These are phyloP conservation scores for Cryptococcus sp. DNA, from an alignment of 1,284 basidiomycete species.

Conservation along the genomic window DNA sequence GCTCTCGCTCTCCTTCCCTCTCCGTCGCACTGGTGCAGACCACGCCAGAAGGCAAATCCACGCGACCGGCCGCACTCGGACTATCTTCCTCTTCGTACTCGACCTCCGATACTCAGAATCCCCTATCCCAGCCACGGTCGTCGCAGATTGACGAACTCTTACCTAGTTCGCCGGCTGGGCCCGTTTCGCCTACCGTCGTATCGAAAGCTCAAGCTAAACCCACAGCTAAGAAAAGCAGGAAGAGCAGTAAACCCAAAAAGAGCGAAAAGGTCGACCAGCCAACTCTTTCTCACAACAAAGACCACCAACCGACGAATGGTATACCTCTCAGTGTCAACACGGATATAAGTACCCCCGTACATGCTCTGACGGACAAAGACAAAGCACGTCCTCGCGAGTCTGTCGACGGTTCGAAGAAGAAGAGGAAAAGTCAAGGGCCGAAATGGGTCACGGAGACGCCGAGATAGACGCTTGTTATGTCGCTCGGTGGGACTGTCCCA, in stretches of 20 bases:
- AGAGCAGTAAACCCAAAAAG: not conserved
- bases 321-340: not conserved
- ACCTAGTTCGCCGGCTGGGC: too few relatives aligned
- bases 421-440: slow-evolving; percentile 10
- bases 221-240: not conserved
- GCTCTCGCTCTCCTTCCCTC: too few relatives aligned
- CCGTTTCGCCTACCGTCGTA: too few relatives aligned
- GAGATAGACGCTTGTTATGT: not conserved
- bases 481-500: not conserved
- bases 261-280: not conserved
- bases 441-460: slow-evolving; percentile 24
- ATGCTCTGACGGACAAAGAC: not conserved
- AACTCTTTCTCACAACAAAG: not conserved
- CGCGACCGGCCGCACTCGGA: too few relatives aligned
- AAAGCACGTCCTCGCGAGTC: too few relatives aligned
- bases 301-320: not conserved
- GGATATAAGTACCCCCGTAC: not conserved
- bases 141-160: too few relatives aligned
- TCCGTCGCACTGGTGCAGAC: too few relatives aligned
- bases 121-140: too few relatives aligned
- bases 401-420: slow-evolving; percentile 2
- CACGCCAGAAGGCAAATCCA: too few relatives aligned
- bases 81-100: too few relatives aligned
- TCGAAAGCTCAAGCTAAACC: too few relatives aligned
- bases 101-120: too few relatives aligned